phyloP scores from a whole-genome alignment of 768 basidiomycete genomes.

The Agrocybe praecox region DNA sequence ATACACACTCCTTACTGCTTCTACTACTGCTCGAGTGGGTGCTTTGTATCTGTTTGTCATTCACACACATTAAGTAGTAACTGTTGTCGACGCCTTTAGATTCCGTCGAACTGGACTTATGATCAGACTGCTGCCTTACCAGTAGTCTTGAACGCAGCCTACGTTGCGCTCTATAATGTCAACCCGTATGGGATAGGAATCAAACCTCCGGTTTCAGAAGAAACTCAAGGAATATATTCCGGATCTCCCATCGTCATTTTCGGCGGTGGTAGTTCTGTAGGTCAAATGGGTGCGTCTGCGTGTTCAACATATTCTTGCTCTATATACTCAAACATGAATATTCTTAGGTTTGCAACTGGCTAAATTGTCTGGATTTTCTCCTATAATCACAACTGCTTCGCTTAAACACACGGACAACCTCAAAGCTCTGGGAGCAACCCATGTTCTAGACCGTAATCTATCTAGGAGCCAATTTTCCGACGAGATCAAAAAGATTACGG shows the following conservation, averaged over 20 bases:
- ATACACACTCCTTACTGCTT: constrained; percentile 41
- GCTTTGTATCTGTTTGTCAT: background rate
- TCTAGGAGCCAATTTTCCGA: constrained; percentile 14
- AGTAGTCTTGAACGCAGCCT: constrained; percentile 46
- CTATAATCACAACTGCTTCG: constrained; percentile 42
- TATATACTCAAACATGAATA: background rate
- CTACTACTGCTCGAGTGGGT: constrained; percentile 41
- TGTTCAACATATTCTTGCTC: background rate
- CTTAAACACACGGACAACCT: constrained; percentile 28
- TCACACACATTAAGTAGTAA: too few relatives aligned
- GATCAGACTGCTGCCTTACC: constrained; percentile 51
- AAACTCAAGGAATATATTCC: constrained; percentile 36
- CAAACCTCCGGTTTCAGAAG: constrained; percentile 31
- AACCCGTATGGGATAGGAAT: constrained; percentile 42
- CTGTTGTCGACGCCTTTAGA: constrained; percentile 20
- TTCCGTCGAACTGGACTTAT: constrained; percentile 36
- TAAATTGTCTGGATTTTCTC: constrained; percentile 40
- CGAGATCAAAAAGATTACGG: constrained; percentile 23
- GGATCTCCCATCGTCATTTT: constrained; percentile 41
- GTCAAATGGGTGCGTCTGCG: constrained; percentile 4
- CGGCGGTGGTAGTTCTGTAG: constrained; percentile 5
- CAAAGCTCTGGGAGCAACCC: constrained; percentile 41
- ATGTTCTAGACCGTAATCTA: constrained; percentile 33
- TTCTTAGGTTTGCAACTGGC: constrained; percentile 33
- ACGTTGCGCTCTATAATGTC: constrained; percentile 46